Percentiles rank a stretch among this genome's conserved stretches.
Conservation (phyloP, 345 rosid species). For the Hibiscus syriacus region DNA sequence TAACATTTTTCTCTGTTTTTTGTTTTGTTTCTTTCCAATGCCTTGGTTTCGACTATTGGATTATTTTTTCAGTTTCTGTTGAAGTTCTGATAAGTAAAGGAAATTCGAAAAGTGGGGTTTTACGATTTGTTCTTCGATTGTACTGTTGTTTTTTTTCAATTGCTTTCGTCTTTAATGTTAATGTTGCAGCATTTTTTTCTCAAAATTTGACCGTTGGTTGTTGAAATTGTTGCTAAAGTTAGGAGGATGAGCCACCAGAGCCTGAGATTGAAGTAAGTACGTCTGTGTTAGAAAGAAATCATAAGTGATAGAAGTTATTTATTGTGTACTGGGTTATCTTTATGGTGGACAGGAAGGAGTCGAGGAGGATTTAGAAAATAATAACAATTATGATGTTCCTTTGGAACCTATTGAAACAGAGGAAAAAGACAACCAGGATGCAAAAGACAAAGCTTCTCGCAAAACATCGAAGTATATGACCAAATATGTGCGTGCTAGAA, state of each 20-base stretch:
- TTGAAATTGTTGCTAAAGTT: slow-evolving; percentile 33
- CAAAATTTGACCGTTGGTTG: not conserved
- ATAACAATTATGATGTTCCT: slow-evolving; percentile 44
- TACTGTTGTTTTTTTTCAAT: not conserved
- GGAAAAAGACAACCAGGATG: slow-evolving; percentile 42
- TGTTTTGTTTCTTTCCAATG: not conserved
- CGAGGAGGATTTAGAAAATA: slow-evolving; percentile 54
- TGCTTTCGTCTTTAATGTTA: not conserved
- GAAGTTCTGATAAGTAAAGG: not conserved
- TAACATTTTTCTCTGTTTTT: not conserved
- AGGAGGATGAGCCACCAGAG: slow-evolving; percentile 85
- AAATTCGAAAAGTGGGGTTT: not conserved
- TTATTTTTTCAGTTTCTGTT: not conserved
- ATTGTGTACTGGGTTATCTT: not conserved
- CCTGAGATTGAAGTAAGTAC: slow-evolving; percentile 69
- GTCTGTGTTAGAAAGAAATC: not conserved
- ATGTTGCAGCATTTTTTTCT: not conserved
- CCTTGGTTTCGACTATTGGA: not conserved
- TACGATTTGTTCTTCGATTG: not conserved
- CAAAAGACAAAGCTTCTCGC: slow-evolving; percentile 32
- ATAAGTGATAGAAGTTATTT: not conserved
- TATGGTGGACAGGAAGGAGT: slow-evolving; percentile 58
- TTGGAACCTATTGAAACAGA: slow-evolving; percentile 63
- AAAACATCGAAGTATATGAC: slow-evolving; percentile 78
- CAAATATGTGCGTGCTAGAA: slow-evolving; percentile 79